These are phyloP conservation scores for Davidsoniella virescens DNA, from an alignment of 2,329 filamentous ascomycete species.

Conservation along the genomic window DNA sequence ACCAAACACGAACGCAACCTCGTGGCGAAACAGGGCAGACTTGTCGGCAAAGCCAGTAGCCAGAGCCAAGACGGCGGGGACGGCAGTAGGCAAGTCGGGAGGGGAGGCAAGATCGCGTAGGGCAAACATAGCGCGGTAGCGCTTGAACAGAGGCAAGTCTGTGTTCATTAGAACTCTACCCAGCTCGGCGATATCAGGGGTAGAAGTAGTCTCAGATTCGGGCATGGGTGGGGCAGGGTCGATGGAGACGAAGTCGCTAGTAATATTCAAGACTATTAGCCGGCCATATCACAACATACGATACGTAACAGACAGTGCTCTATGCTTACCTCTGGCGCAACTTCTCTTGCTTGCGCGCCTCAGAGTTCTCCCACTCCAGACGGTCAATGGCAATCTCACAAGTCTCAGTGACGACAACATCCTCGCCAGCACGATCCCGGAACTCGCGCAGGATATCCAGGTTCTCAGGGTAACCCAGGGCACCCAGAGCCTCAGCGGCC, in stretches of 20 bases:
- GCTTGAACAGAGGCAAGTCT: constrained; percentile 64
- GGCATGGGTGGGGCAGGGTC: constrained; percentile 86
- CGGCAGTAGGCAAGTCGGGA: constrained; percentile 74
- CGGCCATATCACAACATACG: background rate
- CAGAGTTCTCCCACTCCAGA: constrained; percentile 81
- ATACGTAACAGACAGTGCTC: constrained; percentile 14
- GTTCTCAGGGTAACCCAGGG: constrained; percentile 59
- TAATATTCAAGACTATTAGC: constrained; percentile 17
- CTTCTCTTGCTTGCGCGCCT: constrained; percentile 55
- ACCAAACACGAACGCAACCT: constrained; percentile 96
- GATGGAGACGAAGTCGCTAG: constrained; percentile 84
- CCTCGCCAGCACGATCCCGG: constrained; percentile 60
- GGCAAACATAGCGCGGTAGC: constrained; percentile 96
- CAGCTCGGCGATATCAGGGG: constrained; percentile 48
- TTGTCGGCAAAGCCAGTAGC: constrained; percentile 72
- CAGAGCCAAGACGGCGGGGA: constrained; percentile 72
- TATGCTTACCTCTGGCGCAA: constrained; percentile 55
- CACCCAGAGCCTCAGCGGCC: constrained; percentile 85
- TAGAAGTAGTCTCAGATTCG: constrained; percentile 36
- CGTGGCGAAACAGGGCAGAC: constrained; percentile 89
- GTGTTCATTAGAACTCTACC: constrained; percentile 66
- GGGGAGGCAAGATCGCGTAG: constrained; percentile 89
- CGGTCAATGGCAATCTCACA: constrained; percentile 93
- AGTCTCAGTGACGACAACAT: constrained; percentile 75
- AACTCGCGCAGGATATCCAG: constrained; percentile 57